Percentiles rank a stretch among this genome's conserved stretches.
phyloP scores from a whole-genome alignment of 2,329 filamentous ascomycete genomes.

The Paraconiothyrium brasiliense region DNA sequence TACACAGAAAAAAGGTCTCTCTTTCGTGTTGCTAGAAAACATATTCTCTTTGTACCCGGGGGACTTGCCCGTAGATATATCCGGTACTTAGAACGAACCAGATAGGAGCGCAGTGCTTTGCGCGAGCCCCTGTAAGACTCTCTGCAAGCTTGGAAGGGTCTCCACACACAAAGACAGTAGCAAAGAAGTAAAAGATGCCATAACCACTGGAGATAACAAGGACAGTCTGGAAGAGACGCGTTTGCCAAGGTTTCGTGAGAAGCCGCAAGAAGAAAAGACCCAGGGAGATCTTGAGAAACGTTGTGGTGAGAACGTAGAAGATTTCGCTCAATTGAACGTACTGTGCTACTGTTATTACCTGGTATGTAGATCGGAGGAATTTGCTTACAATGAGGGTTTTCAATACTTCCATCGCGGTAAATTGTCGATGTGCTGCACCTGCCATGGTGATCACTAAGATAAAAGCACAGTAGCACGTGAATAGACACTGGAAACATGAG shows the following conservation, averaged over 20 bases:
- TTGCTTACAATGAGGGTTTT: slow-evolving; percentile 30
- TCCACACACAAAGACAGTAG: slow-evolving; percentile 43
- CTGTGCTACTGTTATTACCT: slow-evolving; percentile 24
- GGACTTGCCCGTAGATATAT: slow-evolving; percentile 35
- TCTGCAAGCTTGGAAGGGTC: slow-evolving; percentile 37
- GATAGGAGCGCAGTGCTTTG: slow-evolving; percentile 35
- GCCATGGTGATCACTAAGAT: slow-evolving; percentile 33
- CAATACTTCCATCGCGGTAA: slow-evolving; percentile 12
- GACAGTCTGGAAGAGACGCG: slow-evolving; percentile 32
- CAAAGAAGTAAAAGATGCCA: slow-evolving; percentile 42
- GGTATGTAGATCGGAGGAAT: no score
- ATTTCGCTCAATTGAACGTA: slow-evolving; percentile 54
- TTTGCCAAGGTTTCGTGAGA: slow-evolving; percentile 45
- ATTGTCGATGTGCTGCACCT: slow-evolving; percentile 22
- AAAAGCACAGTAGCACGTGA: slow-evolving; percentile 40
- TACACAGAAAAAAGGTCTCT: no score
- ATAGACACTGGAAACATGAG: slow-evolving; percentile 28
- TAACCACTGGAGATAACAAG: slow-evolving; percentile 35
- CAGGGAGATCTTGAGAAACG: slow-evolving; percentile 56
- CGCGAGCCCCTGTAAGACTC: slow-evolving; percentile 21
- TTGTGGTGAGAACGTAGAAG: slow-evolving; percentile 62
- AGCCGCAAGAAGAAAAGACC: slow-evolving; percentile 49
- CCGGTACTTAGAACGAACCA: slow-evolving; percentile 35
- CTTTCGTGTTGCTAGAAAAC: no score
- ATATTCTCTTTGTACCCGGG: no score